phyloP scores from a whole-genome alignment of 768 basidiomycete genomes.

The Aureoboletus auriporus region DNA sequence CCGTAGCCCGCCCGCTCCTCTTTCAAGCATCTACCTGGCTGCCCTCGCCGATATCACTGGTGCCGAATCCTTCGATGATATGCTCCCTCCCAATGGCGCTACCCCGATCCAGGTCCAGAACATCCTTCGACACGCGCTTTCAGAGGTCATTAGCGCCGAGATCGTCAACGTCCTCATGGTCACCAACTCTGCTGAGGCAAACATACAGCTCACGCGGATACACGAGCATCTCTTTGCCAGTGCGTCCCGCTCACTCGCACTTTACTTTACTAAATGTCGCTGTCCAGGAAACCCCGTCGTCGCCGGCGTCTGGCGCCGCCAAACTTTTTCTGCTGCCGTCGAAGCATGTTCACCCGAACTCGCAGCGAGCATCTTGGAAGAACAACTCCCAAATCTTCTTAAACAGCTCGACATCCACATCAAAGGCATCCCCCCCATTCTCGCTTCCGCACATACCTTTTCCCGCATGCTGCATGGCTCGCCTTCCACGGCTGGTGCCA shows the following conservation, averaged over 20 bases:
- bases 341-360: slow-evolving; percentile 72
- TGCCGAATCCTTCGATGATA: slow-evolving; percentile 35
- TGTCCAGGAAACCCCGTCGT: slow-evolving; percentile 75
- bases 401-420: slow-evolving; percentile 42
- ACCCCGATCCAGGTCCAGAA: slow-evolving; percentile 74
- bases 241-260: slow-evolving; percentile 40
- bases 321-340: slow-evolving; percentile 86
- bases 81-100: slow-evolving; percentile 35
- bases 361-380: slow-evolving; percentile 60
- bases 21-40: slow-evolving; percentile 53
- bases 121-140: slow-evolving; percentile 75
- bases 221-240: slow-evolving; percentile 86
- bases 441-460: slow-evolving; percentile 74
- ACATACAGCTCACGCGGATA: slow-evolving; percentile 77
- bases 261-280: not conserved
- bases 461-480: slow-evolving; percentile 84
- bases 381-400: slow-evolving; percentile 67
- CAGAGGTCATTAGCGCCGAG: slow-evolving; percentile 69
- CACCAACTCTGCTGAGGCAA: slow-evolving; percentile 81
- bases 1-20: slow-evolving; percentile 49
- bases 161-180: slow-evolving; percentile 84
- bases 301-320: slow-evolving; percentile 86
- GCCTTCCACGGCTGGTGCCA: slow-evolving; percentile 41
- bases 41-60: slow-evolving; percentile 56
- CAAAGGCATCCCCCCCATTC: slow-evolving; percentile 49